Evolutionary conservation across 257 asterid species (phyloP).

Genomic region (Solanum sparsipilum): DNA sequence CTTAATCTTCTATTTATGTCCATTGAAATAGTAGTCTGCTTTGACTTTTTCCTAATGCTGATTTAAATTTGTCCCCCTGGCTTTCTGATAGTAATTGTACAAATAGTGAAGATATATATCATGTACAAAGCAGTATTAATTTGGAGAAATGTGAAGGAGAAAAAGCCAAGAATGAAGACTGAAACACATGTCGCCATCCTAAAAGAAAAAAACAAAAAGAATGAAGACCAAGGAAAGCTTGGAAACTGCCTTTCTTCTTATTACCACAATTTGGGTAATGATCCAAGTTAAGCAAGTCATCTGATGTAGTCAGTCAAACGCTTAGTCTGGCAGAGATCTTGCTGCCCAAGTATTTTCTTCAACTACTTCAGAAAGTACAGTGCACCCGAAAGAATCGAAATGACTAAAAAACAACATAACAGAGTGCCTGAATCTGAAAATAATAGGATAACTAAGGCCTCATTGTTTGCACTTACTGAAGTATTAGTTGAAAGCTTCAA

Average conservation of each 20-base stretch:
- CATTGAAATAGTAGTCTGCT: background rate
- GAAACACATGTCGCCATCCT: background rate
- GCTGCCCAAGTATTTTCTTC: background rate
- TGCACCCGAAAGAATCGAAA: background rate
- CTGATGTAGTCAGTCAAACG: background rate
- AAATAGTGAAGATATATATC: background rate
- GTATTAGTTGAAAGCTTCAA: background rate
- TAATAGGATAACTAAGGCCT: background rate
- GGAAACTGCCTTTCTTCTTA: background rate
- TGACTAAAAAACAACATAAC: background rate
- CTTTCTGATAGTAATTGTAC: background rate
- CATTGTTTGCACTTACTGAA: background rate
- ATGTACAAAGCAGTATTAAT: background rate
- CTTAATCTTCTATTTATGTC: background rate
- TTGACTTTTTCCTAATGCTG: background rate
- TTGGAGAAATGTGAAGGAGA: background rate
- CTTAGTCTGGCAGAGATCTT: background rate
- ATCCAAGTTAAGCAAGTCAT: background rate
- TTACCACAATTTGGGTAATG: background rate
- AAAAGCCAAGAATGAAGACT: background rate
- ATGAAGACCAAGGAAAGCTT: background rate
- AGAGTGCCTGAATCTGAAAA: background rate
- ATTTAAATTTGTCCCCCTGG: background rate
- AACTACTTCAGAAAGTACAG: background rate
- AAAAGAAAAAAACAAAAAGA: background rate